Percentiles rank a stretch among this genome's conserved stretches.
phyloP scores from a whole-genome alignment of 2,329 filamentous ascomycete genomes.

The Aspergillus sp. region DNA sequence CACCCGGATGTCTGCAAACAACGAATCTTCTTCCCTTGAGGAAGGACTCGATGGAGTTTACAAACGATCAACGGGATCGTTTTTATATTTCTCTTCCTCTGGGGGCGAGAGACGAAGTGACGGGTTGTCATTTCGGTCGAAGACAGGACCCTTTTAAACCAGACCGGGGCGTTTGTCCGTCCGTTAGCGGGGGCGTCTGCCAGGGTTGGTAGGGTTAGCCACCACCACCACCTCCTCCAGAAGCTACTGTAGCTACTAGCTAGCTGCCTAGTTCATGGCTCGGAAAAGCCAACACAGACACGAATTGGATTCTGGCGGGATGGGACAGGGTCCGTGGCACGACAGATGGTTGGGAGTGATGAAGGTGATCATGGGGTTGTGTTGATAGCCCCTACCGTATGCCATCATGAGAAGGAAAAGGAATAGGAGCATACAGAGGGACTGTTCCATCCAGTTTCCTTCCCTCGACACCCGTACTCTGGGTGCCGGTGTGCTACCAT shows the following conservation, averaged over 20 bases:
- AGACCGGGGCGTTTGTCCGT: not conserved
- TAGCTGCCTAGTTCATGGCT: not conserved
- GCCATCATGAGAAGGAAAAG: not conserved
- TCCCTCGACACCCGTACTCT: not conserved
- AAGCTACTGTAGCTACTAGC: too few relatives aligned
- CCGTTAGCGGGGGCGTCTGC: not conserved
- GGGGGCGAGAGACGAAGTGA: not conserved
- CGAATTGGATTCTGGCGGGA: not conserved
- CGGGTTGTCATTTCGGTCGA: not conserved
- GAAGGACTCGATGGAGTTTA: not conserved
- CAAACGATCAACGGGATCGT: not conserved
- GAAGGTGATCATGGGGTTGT: too few relatives aligned
- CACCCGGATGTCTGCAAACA: not conserved
- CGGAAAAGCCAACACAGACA: not conserved
- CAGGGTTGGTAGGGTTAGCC: not conserved
- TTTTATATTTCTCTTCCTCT: not conserved
- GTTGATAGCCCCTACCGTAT: not conserved
- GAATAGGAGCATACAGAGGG: not conserved
- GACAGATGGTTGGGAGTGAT: not conserved
- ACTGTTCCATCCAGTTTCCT: not conserved
- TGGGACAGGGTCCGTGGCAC: not conserved
- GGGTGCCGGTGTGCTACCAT: not conserved
- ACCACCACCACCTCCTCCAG: not conserved
- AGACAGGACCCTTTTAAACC: not conserved
- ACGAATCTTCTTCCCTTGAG: not conserved